phyloP scores from a whole-genome alignment of 2,329 filamentous ascomycete species.

The Venturia aucupariae region DNA sequence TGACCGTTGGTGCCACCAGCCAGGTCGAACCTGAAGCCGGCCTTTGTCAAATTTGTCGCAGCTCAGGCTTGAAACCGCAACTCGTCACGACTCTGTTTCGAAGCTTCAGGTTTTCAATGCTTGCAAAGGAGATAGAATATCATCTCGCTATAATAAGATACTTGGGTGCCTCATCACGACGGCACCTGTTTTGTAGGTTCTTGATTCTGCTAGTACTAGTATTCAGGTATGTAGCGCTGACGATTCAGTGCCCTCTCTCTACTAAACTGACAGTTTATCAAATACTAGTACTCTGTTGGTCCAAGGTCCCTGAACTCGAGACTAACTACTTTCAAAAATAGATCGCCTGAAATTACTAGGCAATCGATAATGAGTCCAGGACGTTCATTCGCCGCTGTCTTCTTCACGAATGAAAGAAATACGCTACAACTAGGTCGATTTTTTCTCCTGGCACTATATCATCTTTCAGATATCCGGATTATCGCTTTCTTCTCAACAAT shows the following conservation, averaged over 20 bases:
- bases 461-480: not conserved
- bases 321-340: not conserved
- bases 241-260: not conserved
- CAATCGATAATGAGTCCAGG: not conserved
- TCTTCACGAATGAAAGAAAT: not conserved
- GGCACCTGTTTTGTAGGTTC: not conserved
- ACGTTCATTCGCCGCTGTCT: not conserved
- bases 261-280: not conserved
- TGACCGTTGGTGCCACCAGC: not conserved
- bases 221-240: not conserved
- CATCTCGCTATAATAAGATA: not conserved
- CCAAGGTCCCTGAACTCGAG: not conserved
- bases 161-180: not conserved
- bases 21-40: not conserved
- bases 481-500: not conserved
- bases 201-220: no score
- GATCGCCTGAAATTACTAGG: not conserved
- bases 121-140: not conserved
- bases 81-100: not conserved
- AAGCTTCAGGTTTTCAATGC: not conserved
- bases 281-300: not conserved
- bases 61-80: slow-evolving; percentile 4
- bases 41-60: not conserved
- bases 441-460: not conserved
- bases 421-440: not conserved